Evolutionary conservation across 257 asterid species (phyloP).

Genomic region (Verbena officinalis): DNA sequence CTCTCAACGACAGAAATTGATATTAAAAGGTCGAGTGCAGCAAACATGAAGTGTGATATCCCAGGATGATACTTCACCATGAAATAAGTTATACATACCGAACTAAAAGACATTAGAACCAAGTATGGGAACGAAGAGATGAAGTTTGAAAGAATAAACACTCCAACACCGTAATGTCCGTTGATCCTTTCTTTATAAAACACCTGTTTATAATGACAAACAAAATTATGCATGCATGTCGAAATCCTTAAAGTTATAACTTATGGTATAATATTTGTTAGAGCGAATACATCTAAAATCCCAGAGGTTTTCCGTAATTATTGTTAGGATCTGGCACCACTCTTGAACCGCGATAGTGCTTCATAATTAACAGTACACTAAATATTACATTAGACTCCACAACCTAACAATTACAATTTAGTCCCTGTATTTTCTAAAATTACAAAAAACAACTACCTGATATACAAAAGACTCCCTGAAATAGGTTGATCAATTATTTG

Average conservation of each 20-base stretch:
- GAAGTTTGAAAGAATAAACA: slow-evolving; percentile 71
- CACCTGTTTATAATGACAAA: slow-evolving; percentile 50
- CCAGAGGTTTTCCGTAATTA: no score
- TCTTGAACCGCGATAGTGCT: no score
- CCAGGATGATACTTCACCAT: slow-evolving; percentile 77
- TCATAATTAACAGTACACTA: no score
- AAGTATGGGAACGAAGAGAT: slow-evolving; percentile 82
- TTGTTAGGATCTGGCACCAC: no score
- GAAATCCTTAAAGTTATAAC: not conserved
- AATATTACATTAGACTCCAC: no score
- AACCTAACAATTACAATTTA: no score
- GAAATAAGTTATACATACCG: slow-evolving; percentile 65
- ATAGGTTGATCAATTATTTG: no score
- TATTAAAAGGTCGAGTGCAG: slow-evolving; percentile 53
- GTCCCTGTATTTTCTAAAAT: no score
- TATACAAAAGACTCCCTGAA: no score
- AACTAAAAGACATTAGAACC: slow-evolving; percentile 52
- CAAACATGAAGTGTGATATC: slow-evolving; percentile 55
- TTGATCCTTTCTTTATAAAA: slow-evolving; percentile 71
- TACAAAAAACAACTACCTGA: no score
- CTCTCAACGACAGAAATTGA: slow-evolving; percentile 83
- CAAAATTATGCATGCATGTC: slow-evolving; percentile 10
- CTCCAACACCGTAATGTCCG: slow-evolving; percentile 86
- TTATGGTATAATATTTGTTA: no score
- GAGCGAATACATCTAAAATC: no score